These are phyloP conservation scores for Cladosporium sphaerospermum DNA, from an alignment of 2,329 filamentous ascomycete genomes.

Conservation along the genomic window DNA sequence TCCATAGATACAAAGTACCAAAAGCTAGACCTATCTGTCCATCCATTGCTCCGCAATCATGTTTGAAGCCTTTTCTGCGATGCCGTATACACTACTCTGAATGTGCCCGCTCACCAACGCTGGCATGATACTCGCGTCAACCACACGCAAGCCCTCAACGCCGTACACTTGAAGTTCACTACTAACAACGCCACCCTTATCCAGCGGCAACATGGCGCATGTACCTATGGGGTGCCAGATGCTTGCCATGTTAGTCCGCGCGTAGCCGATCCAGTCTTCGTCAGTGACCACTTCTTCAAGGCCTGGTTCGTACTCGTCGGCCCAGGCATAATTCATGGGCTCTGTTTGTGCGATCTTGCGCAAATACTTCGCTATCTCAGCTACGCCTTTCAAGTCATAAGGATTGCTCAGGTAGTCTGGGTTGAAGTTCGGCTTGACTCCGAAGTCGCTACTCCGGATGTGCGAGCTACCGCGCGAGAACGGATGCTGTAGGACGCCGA, in stretches of 20 bases:
- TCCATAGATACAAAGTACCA: no score
- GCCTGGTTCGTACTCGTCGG: slow-evolving; percentile 19
- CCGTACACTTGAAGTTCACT: slow-evolving; percentile 27
- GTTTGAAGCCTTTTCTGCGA: slow-evolving; percentile 25
- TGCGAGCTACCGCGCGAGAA: slow-evolving; percentile 25
- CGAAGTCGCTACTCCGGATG: slow-evolving; percentile 18
- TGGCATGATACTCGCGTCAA: slow-evolving; percentile 31
- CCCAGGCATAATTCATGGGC: slow-evolving; percentile 29
- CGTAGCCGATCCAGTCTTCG: slow-evolving; percentile 19
- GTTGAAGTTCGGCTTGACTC: slow-evolving; percentile 20
- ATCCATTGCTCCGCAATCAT: slow-evolving; percentile 13
- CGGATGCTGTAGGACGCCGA: slow-evolving; percentile 31
- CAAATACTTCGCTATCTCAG: slow-evolving; percentile 26
- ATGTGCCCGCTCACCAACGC: slow-evolving; percentile 18
- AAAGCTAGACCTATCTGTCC: no score
- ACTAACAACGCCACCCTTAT: slow-evolving; percentile 28
- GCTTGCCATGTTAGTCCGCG: slow-evolving; percentile 21
- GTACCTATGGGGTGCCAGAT: slow-evolving; percentile 33
- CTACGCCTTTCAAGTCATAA: slow-evolving; percentile 23
- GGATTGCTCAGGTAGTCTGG: slow-evolving; percentile 25
- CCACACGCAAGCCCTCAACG: slow-evolving; percentile 24
- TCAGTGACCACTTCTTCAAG: slow-evolving; percentile 12
- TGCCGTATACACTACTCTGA: slow-evolving; percentile 19
- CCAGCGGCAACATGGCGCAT: slow-evolving; percentile 26
- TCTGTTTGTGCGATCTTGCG: slow-evolving; percentile 38